phyloP scores from a whole-genome alignment of 2,329 filamentous ascomycete genomes.

The Neocucurbitaria cava region DNA sequence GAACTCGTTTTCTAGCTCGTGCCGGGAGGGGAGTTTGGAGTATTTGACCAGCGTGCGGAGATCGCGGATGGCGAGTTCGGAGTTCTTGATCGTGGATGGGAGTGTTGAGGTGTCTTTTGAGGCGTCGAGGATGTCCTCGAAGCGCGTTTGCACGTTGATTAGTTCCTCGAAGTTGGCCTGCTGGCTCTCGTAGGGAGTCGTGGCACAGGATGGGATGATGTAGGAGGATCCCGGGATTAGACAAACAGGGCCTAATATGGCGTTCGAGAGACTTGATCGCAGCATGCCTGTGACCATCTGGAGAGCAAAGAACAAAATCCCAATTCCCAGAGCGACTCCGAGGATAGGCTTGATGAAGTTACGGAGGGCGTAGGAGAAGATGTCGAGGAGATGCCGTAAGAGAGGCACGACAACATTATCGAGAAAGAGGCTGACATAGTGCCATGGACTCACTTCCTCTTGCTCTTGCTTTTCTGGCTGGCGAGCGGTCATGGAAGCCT shows the following conservation, averaged over 20 bases:
- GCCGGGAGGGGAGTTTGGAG: constrained; percentile 70
- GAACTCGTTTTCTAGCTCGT: constrained; percentile 78
- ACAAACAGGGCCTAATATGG: constrained; percentile 70
- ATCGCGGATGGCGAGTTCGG: constrained; percentile 76
- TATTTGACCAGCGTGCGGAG: constrained; percentile 74
- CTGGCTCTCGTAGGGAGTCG: constrained; percentile 33
- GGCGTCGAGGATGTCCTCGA: constrained; percentile 76
- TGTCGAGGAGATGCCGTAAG: constrained; percentile 60
- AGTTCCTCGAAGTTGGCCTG: constrained; percentile 72
- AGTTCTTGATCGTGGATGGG: constrained; percentile 79
- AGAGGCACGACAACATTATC: constrained; percentile 43
- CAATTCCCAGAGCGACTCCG: constrained; percentile 60
- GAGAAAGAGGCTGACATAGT: constrained; percentile 40
- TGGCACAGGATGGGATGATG: constrained; percentile 69
- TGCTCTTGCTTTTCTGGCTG: constrained; percentile 6
- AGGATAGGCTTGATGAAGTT: constrained; percentile 69
- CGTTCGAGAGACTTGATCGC: constrained; percentile 68
- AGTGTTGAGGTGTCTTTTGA: constrained; percentile 70
- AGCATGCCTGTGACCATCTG: constrained; percentile 63
- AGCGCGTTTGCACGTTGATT: constrained; percentile 75
- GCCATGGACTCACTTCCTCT: constrained; percentile 25
- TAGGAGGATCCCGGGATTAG: constrained; percentile 69
- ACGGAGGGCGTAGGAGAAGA: constrained; percentile 66
- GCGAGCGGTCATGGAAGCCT: background rate
- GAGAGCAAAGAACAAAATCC: constrained; percentile 62